These are phyloP conservation scores for Zygosaccharomyces bailii DNA, from an alignment of 805 yeast genomes.

Conservation along the genomic window DNA sequence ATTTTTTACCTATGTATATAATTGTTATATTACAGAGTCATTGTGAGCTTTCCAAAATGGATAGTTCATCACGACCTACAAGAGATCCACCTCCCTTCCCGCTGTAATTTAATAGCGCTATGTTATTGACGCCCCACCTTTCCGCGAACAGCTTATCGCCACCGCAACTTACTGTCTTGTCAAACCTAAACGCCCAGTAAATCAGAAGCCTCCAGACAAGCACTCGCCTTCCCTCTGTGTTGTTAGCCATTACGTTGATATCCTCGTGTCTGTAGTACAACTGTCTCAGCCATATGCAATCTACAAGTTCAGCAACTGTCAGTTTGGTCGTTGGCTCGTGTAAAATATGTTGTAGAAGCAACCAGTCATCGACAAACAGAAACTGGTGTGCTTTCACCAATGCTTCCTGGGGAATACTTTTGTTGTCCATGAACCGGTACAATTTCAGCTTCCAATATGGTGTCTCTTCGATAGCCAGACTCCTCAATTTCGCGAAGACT, in stretches of 20 bases:
- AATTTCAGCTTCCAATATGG: slow-evolving; percentile 41
- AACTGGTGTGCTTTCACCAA: slow-evolving; percentile 52
- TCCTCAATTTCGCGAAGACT: slow-evolving; percentile 37
- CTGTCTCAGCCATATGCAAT: slow-evolving; percentile 55
- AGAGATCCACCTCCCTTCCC: slow-evolving; percentile 17
- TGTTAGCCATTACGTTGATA: slow-evolving; percentile 33
- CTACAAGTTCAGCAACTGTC: slow-evolving; percentile 47
- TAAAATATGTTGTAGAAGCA: slow-evolving; percentile 21
- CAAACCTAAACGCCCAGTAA: slow-evolving; percentile 42
- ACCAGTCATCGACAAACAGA: slow-evolving; percentile 34
- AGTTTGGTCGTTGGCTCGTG: slow-evolving; percentile 29
- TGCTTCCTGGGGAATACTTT: slow-evolving; percentile 42
- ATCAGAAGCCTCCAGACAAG: slow-evolving; percentile 39
- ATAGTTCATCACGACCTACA: slow-evolving; percentile 5
- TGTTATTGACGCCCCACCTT: slow-evolving; percentile 34
- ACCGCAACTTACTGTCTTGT: slow-evolving; percentile 26
- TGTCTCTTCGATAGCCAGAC: slow-evolving; percentile 38
- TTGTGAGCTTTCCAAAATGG: slow-evolving; percentile 4
- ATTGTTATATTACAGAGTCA: background rate
- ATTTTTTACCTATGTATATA: background rate
- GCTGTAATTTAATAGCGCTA: slow-evolving; percentile 25
- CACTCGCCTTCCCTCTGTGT: slow-evolving; percentile 38
- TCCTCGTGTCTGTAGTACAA: slow-evolving; percentile 41
- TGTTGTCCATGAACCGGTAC: slow-evolving; percentile 36
- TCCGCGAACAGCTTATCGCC: slow-evolving; percentile 37